Conservation (phyloP, 495 filamentous ascomycete genomes). For the Rostrohypoxylon terebratum region DNA sequence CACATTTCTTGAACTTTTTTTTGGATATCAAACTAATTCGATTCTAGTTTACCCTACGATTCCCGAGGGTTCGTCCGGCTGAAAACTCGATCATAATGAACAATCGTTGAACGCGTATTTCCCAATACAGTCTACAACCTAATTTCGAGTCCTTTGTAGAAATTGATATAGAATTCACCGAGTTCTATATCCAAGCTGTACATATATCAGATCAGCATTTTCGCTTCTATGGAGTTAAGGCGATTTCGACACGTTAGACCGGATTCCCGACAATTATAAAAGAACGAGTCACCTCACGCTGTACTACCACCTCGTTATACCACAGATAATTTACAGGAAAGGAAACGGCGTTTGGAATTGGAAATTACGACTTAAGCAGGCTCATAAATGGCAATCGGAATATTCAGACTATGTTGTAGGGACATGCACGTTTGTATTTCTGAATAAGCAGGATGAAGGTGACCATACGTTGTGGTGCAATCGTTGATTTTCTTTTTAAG, state of each 20-base stretch:
- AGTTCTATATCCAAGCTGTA: constrained; percentile 1
- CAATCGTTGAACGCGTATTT: background rate
- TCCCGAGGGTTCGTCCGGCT: constrained; percentile 19
- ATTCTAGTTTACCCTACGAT: constrained; percentile 31
- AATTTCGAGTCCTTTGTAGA: constrained; percentile 9
- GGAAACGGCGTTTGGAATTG: background rate
- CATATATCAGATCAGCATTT: background rate
- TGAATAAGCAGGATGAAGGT: constrained; percentile 2
- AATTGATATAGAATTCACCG: background rate
- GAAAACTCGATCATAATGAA: background rate
- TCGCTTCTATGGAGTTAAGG: background rate
- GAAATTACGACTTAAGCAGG: constrained; percentile 4
- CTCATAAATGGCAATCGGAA: background rate
- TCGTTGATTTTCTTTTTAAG: background rate
- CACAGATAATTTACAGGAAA: background rate
- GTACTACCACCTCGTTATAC: background rate
- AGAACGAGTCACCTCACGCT: constrained; percentile 11
- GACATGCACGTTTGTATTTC: background rate
- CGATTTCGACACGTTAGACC: background rate
- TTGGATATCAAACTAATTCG: constrained; percentile 11
- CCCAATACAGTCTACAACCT: constrained; percentile 59
- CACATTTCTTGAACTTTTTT: background rate
- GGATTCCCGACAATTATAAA: constrained; percentile 1
- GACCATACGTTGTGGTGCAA: background rate
- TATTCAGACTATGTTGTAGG: constrained; percentile 2